Conservation (phyloP, 1,284 basidiomycete species). For the Cutaneotrichosporon daszewskae region DNA sequence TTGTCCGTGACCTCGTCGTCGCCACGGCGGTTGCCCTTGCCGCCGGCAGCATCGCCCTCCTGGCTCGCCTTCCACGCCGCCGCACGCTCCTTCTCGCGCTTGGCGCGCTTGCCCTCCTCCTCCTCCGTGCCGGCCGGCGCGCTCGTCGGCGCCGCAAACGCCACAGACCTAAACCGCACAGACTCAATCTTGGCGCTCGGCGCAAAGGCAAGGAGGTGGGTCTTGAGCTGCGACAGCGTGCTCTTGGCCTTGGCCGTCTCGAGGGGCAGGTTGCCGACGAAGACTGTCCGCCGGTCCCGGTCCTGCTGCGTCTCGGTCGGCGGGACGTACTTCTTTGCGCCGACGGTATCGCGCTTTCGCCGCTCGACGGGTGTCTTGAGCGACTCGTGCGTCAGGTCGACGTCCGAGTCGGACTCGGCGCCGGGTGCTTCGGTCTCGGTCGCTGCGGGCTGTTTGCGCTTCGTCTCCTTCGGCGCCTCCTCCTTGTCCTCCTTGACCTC, state of each 20-base stretch:
- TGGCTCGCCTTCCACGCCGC: slow-evolving; percentile 59
- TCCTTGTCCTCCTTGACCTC: background rate
- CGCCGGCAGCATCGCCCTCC: slow-evolving; percentile 47
- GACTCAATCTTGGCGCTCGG: slow-evolving; percentile 74
- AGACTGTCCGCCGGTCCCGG: slow-evolving; percentile 76
- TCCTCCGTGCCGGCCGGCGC: slow-evolving; percentile 55
- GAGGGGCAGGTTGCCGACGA: slow-evolving; percentile 83
- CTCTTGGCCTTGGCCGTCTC: slow-evolving; percentile 65
- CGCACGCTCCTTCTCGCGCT: slow-evolving; percentile 48
- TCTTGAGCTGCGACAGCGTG: slow-evolving; percentile 15
- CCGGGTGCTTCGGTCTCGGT: slow-evolving; percentile 20
- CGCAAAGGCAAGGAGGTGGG: slow-evolving; percentile 64
- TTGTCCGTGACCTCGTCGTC: slow-evolving; percentile 41
- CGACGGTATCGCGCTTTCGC: slow-evolving; percentile 20
- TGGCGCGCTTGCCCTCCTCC: slow-evolving; percentile 25
- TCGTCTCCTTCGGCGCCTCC: background rate
- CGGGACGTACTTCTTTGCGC: slow-evolving; percentile 52
- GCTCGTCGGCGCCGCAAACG: slow-evolving; percentile 72
- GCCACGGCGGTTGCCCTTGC: slow-evolving; percentile 46
- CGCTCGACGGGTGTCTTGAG: slow-evolving; percentile 19
- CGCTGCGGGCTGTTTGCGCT: slow-evolving; percentile 13
- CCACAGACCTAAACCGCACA: slow-evolving; percentile 80
- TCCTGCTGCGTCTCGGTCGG: slow-evolving; percentile 62
- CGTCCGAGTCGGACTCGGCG: slow-evolving; percentile 16
- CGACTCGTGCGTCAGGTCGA: slow-evolving; percentile 45